Conservation (phyloP, 345 rosid species). For the Sonneratia caseolaris region DNA sequence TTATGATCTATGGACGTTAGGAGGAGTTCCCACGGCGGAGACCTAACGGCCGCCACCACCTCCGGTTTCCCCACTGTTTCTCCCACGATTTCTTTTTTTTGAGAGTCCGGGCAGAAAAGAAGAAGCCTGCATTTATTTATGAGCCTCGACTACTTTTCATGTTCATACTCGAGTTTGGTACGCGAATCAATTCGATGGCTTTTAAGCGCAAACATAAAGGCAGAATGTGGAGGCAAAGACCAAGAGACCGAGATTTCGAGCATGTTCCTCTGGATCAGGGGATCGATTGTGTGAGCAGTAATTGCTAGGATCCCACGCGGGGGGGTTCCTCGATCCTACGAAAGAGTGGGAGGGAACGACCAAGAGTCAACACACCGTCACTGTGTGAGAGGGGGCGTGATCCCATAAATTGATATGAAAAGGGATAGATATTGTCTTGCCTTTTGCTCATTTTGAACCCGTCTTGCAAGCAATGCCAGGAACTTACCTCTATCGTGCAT, state of each 20-base stretch:
- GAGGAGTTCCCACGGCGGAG: not conserved
- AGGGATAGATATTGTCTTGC: not conserved
- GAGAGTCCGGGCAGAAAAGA: not conserved
- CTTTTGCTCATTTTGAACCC: not conserved
- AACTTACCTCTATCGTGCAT: not conserved
- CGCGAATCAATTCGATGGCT: not conserved
- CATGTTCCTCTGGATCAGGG: too few species aligned
- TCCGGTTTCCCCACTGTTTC: not conserved
- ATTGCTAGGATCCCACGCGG: not conserved
- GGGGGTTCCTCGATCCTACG: too few species aligned
- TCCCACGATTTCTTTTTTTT: too few species aligned
- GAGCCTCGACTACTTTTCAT: not conserved
- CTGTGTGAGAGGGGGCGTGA: too few species aligned
- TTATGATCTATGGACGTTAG: not conserved
- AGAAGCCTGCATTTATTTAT: not conserved
- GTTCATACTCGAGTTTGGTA: not conserved
- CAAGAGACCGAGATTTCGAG: too few species aligned
- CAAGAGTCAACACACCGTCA: not conserved
- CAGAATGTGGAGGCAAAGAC: too few species aligned
- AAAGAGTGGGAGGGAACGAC: too few species aligned
- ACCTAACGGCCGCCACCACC: slow-evolving; percentile 1
- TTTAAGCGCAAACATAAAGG: too few species aligned
- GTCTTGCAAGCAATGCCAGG: not conserved
- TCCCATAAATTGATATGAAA: not conserved
- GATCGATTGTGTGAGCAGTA: not conserved